Evolutionary conservation across 352 stramenopile species (phyloP).

Genomic region (Phytophthora tubulina): DNA sequence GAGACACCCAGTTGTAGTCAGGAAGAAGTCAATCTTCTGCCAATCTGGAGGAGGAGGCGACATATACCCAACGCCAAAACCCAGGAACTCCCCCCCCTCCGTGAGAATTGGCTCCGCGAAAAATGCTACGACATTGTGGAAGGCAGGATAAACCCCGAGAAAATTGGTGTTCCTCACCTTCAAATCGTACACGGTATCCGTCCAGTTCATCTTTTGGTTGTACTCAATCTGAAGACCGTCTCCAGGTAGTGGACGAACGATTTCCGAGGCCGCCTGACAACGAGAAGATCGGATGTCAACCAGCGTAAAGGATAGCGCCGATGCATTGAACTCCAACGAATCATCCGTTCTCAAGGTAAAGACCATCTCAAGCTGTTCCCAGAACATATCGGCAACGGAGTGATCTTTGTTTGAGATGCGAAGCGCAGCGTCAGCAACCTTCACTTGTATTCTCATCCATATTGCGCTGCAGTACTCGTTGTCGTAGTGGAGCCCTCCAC

Average conservation of each 20-base stretch:
- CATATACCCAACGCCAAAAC: conserved; percentile 82
- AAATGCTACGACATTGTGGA: conserved; percentile 70
- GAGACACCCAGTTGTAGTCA: conserved; percentile 75
- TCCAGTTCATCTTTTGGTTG: conserved; percentile 83
- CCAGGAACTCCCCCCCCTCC: conserved; percentile 50
- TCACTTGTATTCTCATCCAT: conserved; percentile 84
- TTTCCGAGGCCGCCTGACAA: conserved; percentile 67
- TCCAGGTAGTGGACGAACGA: conserved; percentile 72
- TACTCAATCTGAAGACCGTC: conserved; percentile 84
- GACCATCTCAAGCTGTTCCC: conserved; percentile 82
- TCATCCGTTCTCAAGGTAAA: conserved; percentile 87
- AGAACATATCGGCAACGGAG: conserved; percentile 75
- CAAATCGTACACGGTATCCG: conserved; percentile 73
- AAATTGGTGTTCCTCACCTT: conserved; percentile 84
- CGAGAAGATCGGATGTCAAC: conserved; percentile 70
- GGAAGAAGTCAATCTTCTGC: conserved; percentile 81
- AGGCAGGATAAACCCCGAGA: conserved; percentile 74
- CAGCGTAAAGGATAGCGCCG: conserved; percentile 63
- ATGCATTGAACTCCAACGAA: conserved; percentile 75
- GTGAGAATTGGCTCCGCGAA: conserved; percentile 70
- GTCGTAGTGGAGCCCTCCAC: conserved; percentile 73
- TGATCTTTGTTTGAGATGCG: conserved; percentile 70
- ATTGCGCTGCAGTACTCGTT: conserved; percentile 73
- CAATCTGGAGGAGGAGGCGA: conserved; percentile 66
- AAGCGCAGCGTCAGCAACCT: conserved; percentile 79